Evolutionary conservation across 352 stramenopile species (phyloP), one percentile per base, ranked within the genome.

Genomic region (Elongisporangium senticosum): DNA sequence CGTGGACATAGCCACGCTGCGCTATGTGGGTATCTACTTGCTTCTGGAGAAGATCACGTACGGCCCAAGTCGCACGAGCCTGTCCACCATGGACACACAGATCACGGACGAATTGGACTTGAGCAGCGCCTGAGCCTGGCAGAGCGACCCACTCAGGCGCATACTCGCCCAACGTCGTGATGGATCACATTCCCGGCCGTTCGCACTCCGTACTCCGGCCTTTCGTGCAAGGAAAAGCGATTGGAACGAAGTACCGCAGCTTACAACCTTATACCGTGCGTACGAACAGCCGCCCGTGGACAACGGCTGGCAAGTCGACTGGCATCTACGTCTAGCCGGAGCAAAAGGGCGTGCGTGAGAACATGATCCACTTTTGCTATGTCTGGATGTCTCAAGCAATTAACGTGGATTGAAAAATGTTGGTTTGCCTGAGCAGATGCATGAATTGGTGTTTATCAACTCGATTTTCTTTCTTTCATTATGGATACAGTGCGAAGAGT

Each of bases 101-200:
- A 89, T 79, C 56, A 65, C 62, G 3, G 68, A 71, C 20, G 55
- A 49, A 1, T 63, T 71, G n/a, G 75, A 86, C 17, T 40, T 89
- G 55, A 75, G 59, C 17, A 81, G 83, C n/a, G 83, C 81, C 26
- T 93, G 83, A 81, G 81, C 81, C 50, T 93, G 83, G 83, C 77
- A 87, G 58, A 89, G 88, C 59, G 77, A 93, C 53, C 84, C 78
- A 13, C 68, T 79, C 7, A 82, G 80, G 77, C 3, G 68, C 78
- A 14, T 89, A 86, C 67, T 89, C 83, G 51, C 80, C 80, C 22
- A 90, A 93, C 57, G 66, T 90, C 60, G 75, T 90, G 57, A 55
- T 87, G n/a, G 80, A 93, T 57, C 66, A 39, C 40, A 14, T 87
- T 90, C 58, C 83, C 83, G 0, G 40, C 74, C 0, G 50, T 93